These are phyloP conservation scores for Quercus phellos DNA, from an alignment of 331 rosid species.

Conservation along the genomic window DNA sequence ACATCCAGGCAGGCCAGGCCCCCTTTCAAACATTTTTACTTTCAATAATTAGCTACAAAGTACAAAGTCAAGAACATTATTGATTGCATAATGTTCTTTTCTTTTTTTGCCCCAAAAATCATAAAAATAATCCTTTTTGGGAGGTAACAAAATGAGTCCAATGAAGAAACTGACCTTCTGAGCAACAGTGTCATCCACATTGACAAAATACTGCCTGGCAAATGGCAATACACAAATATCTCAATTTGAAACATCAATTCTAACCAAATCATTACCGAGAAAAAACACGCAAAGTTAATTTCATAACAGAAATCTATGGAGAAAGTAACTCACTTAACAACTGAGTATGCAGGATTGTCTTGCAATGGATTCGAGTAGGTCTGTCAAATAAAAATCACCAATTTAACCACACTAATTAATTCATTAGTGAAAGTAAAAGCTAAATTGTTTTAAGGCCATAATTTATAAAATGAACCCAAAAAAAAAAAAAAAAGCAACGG, in stretches of 20 bases:
- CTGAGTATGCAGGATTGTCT: constrained; percentile 89
- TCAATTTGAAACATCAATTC: not conserved
- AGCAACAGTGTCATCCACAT: constrained; percentile 74
- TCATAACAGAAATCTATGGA: not conserved
- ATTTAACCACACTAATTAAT: not conserved
- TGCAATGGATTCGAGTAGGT: constrained; percentile 65
- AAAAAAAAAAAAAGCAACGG: not conserved
- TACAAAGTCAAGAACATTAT: not conserved
- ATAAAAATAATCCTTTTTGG: not conserved
- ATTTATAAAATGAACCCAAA: too few species aligned
- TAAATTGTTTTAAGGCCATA: too few species aligned
- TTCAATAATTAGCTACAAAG: not conserved
- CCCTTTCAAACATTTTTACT: constrained; percentile 10
- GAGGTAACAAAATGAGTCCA: not conserved
- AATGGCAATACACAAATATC: not conserved
- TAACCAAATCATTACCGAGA: not conserved
- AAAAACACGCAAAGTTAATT: not conserved
- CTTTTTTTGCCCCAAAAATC: not conserved
- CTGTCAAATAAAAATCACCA: constrained; percentile 35
- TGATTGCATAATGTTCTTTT: not conserved
- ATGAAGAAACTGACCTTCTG: constrained; percentile 45
- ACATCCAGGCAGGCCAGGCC: constrained; percentile 9
- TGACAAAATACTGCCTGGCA: constrained; percentile 89
- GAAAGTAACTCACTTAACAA: constrained; percentile 57
- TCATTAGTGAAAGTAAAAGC: too few species aligned